Evolutionary conservation across 1,284 basidiomycete genomes (phyloP), one percentile per base, ranked within the genome.

Genomic region (Sanghuangporus sanghuang): DNA sequence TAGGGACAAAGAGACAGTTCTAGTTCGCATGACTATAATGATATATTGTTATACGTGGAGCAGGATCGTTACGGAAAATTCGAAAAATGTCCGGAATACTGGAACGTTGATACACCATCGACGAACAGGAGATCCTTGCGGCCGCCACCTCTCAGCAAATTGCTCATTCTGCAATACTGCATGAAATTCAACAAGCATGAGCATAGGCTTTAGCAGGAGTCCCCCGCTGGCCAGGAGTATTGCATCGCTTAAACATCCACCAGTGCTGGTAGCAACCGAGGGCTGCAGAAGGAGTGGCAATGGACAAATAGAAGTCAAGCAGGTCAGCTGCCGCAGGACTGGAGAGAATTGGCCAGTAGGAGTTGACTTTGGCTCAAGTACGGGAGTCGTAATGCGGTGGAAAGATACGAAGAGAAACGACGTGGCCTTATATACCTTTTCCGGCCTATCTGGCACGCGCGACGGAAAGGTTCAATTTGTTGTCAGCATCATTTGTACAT

Each of bases 81-180:
- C 42, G 7, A 4, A 18, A 44, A 32, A 32, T 32, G 27, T 5
- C 42, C 12, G 42, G 3, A 12, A 44, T 44, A 18, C 16, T 39
- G n/a, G 6, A 32, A 40, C 35, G 18, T 7, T 27, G 35, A 32
- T 14, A 54, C n/a, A 38, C 21, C 11, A 18, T 40, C 23, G 52
- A 64, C 57, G 50, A 64, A 57, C 62, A 60, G 52, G 39, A 52
- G 59, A 64, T 64, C 63, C 63, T 64, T 64, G 63, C 63, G 63
- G 63, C 63, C 63, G 63, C 63, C 63, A 64, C 63, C 59, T 61
- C 63, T 64, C 59, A 64, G 59, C 63, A 57, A 55, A 21, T 40
- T 49, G 40, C 53, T 44, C 44, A 12, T 16, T 6, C n/a, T 39
- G 12, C 38, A 6, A 32, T 12, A 21, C 54, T 54, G 54, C 27